Base-by-base conservation (phyloP, 768 basidiomycete species). In the Leccinum disarticulatum region DNA sequence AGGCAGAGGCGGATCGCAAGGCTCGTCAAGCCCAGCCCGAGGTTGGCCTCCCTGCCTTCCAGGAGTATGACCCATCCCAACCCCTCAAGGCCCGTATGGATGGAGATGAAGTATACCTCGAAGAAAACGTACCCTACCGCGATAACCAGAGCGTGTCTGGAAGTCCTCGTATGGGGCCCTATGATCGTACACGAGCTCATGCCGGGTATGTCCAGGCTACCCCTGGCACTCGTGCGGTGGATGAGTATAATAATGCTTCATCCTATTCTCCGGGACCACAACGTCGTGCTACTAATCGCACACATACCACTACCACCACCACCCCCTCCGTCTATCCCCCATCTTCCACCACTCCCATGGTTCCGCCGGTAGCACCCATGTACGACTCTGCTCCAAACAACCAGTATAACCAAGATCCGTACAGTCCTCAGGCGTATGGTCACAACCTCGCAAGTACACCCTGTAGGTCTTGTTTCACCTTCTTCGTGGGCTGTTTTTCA, bases 1-100 rank as follows among this genome's bases (percentile, higher is more conserved):
- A 91, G 68, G 91, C 92, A 9, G 92, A 93, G 69, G 87, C 83
- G 6, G 91, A 94, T 65, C 83, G 92, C 61, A 93, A 92, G 70
- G 87, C 88, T 13, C 80, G 80, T 35, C 86, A 86, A 62, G 77
- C 79, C 9, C 75, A 74, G 46, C 75, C 76, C 14, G 90, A 91
- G 74, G 77, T 77, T 57, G 92, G 92, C 17, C 71, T 94, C 1
- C 90, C 91, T 10, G 81, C 87, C 9, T 91, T 93, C 74, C 76
- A 83, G 36, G 91, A 93, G 71, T 81, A 83, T 33, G 81, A 83
- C 38, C 75, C 65, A 27, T 75, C 73, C 14, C 84, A 87, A 59
- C 91, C 91, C 19, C 79, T 93, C 57, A 86, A 85, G 13, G 80
- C 75, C 4, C 81, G 81, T 27, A 70, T 82, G 4, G 84, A 86